Evolutionary conservation across 805 yeast genomes (phyloP).

Genomic region (Ogataea haglerorum): DNA sequence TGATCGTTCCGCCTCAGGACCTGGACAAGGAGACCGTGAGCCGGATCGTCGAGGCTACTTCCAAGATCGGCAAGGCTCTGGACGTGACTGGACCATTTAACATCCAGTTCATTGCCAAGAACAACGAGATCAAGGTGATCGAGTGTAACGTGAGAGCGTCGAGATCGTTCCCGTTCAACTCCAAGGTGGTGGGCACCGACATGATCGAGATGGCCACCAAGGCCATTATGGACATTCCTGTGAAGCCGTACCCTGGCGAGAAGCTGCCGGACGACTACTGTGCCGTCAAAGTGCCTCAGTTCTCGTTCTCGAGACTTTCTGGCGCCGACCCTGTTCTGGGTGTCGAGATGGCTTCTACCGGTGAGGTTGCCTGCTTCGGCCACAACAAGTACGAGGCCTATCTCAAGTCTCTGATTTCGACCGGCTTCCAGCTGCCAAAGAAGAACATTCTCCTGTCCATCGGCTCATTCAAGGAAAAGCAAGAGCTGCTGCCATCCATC

Average conservation of each 20-base stretch:
- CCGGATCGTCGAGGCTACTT: constrained; percentile 92
- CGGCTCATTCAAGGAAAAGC: constrained; percentile 96
- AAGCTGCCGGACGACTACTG: constrained; percentile 90
- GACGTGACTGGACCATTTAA: constrained; percentile 97
- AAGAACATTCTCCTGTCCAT: constrained; percentile 89
- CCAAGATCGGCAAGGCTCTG: constrained; percentile 91
- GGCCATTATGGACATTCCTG: constrained; percentile 86
- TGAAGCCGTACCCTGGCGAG: constrained; percentile 86
- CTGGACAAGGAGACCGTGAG: constrained; percentile 86
- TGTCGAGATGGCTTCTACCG: constrained; percentile 99
- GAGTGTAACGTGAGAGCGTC: constrained; percentile 99
- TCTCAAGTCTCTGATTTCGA: constrained; percentile 87
- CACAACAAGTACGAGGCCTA: constrained; percentile 96
- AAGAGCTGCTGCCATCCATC: constrained; percentile 86
- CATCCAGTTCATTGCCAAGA: constrained; percentile 94
- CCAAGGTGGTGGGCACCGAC: constrained; percentile 95
- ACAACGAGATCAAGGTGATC: constrained; percentile 93
- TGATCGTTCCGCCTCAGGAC: constrained; percentile 96
- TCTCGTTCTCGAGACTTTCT: constrained; percentile 92
- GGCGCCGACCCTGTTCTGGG: constrained; percentile 98
- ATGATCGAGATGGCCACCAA: constrained; percentile 96
- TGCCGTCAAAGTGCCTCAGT: constrained; percentile 95
- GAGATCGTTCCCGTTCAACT: constrained; percentile 98
- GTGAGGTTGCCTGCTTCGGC: constrained; percentile 98
- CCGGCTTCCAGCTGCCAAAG: constrained; percentile 93